These are phyloP conservation scores for Ambispora gerdemannii DNA, from an alignment of 192 early-diverging fungal genomes.

Conservation along the genomic window DNA sequence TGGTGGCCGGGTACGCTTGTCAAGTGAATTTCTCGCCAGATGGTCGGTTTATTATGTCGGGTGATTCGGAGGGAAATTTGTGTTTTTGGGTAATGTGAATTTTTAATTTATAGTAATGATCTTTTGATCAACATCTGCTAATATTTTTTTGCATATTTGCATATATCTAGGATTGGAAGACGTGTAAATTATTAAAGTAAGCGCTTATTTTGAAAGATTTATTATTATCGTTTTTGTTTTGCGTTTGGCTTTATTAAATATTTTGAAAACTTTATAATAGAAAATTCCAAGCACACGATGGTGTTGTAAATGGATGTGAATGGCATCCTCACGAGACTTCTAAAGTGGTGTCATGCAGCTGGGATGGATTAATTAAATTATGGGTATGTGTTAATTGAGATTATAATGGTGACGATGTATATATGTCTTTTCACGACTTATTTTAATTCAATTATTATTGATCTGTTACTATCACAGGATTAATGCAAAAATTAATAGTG, in stretches of 20 bases:
- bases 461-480: no score
- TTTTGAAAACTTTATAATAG: constrained; percentile 31
- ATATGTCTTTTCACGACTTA: no score
- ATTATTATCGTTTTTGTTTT: constrained; percentile 2
- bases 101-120: no score
- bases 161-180: constrained; percentile 75
- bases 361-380: constrained; percentile 94
- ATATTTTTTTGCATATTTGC: background rate
- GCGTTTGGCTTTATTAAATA: background rate
- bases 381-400: constrained; percentile 59
- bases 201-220: constrained; percentile 8
- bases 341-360: constrained; percentile 88
- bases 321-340: constrained; percentile 97
- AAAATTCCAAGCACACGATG: constrained; percentile 89
- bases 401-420: no score
- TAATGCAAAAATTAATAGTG: no score
- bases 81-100: constrained; percentile 79
- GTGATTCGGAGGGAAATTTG: constrained; percentile 89
- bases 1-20: constrained; percentile 96
- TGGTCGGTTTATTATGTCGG: constrained; percentile 79
- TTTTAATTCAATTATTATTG: no score
- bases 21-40: constrained; percentile 91
- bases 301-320: constrained; percentile 84
- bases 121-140: no score
- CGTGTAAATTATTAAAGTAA: constrained; percentile 71